Percentiles rank a stretch among this genome's conserved stretches.
Evolutionary conservation across 2,329 filamentous ascomycete genomes (phyloP).

Genomic region (Trichoderma atroviride): DNA sequence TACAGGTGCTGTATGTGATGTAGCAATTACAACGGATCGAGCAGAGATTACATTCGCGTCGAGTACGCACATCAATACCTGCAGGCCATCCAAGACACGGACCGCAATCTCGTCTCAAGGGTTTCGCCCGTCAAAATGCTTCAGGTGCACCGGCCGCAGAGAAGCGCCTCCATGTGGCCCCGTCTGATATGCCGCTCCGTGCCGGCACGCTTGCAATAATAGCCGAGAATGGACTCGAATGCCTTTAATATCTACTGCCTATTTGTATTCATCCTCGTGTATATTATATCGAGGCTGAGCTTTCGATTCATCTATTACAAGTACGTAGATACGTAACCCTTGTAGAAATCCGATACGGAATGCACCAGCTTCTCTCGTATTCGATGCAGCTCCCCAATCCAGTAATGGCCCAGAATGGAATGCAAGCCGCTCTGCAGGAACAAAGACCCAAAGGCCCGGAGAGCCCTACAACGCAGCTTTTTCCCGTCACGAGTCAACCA

Average conservation of each 20-base stretch:
- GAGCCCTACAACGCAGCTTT: background rate
- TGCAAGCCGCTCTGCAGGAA: background rate
- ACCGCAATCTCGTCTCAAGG: constrained; percentile 15
- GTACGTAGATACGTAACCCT: background rate
- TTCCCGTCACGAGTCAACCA: constrained; percentile 8
- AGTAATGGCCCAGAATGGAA: background rate
- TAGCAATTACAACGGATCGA: background rate
- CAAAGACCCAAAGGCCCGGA: background rate
- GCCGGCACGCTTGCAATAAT: background rate
- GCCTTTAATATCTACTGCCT: background rate
- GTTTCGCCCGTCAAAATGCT: constrained; percentile 3
- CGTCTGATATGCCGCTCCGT: constrained; percentile 4
- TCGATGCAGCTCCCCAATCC: background rate
- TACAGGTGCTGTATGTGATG: background rate
- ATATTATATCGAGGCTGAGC: background rate
- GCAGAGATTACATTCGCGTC: background rate
- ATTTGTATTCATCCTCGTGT: background rate
- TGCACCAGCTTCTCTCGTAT: background rate
- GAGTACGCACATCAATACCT: background rate
- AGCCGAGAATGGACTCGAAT: background rate
- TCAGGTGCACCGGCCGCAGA: constrained; percentile 12
- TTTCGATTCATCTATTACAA: background rate
- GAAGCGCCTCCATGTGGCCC: background rate
- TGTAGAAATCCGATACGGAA: background rate
- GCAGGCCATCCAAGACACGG: background rate